phyloP scores from a whole-genome alignment of 2,329 filamentous ascomycete species.

The Didymella arachidicola region DNA sequence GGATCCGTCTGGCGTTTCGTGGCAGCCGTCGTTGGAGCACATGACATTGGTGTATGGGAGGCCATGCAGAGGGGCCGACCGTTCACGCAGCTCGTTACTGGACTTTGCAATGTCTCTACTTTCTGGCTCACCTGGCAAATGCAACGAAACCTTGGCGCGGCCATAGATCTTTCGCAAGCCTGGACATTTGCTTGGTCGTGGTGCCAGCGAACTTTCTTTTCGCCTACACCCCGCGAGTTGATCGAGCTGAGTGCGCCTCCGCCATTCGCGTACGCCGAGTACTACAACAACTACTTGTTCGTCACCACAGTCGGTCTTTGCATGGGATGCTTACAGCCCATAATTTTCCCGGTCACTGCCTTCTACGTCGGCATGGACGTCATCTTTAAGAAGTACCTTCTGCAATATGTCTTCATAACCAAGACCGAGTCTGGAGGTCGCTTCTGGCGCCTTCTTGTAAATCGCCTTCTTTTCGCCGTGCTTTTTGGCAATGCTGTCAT shows the following conservation, averaged over 20 bases:
- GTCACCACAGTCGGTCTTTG: conserved; percentile 87
- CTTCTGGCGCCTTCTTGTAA: conserved; percentile 90
- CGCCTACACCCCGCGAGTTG: conserved; percentile 85
- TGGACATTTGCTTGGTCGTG: conserved; percentile 82
- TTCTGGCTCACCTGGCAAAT: conserved; percentile 93
- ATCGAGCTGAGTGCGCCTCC: conserved; percentile 94
- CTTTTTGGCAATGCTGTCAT: conserved; percentile 80
- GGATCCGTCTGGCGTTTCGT: conserved; percentile 84
- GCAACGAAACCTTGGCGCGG: conserved; percentile 83
- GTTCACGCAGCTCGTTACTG: conserved; percentile 70
- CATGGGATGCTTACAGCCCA: conserved; percentile 83
- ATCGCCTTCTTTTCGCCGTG: conserved; percentile 84
- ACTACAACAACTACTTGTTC: conserved; percentile 97
- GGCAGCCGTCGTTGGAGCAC: conserved; percentile 66
- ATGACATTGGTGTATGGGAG: conserved; percentile 66
- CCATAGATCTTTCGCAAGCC: conserved; percentile 86
- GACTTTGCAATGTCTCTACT: conserved; percentile 80
- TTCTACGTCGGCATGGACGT: conserved; percentile 88
- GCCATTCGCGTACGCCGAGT: conserved; percentile 90
- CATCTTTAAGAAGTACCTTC: conserved; percentile 90
- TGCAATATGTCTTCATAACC: conserved; percentile 86
- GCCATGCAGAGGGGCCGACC: conserved; percentile 72
- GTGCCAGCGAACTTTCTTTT: conserved; percentile 79
- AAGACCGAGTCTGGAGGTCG: conserved; percentile 94
- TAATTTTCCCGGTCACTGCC: conserved; percentile 84